Conservation (phyloP, 345 rosid genomes). For the Rhodomyrtus tomentosa region DNA sequence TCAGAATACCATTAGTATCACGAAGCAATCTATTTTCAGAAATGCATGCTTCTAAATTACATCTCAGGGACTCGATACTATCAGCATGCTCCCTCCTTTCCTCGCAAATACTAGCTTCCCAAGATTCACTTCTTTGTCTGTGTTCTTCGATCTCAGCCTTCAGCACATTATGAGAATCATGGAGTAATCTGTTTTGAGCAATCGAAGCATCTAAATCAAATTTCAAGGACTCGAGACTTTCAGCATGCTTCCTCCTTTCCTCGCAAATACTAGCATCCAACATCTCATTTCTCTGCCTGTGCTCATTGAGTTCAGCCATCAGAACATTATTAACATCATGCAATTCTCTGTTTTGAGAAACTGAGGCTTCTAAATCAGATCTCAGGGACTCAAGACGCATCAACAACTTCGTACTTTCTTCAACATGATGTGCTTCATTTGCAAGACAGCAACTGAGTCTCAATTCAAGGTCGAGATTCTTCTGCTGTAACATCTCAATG, state of each 20-base stretch:
- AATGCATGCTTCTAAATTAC: slow-evolving; percentile 4
- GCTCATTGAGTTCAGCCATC: slow-evolving; percentile 1
- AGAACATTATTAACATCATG: background rate
- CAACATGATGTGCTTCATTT: slow-evolving; percentile 28
- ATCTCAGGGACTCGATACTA: background rate
- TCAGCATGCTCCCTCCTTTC: background rate
- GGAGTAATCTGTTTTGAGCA: slow-evolving; percentile 6
- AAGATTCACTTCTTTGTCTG: background rate
- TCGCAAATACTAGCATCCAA: slow-evolving; percentile 15
- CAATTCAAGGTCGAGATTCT: slow-evolving; percentile 39
- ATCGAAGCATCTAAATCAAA: slow-evolving; percentile 6
- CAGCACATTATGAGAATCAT: slow-evolving; percentile 1
- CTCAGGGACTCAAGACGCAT: background rate
- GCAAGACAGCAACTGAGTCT: slow-evolving; percentile 39
- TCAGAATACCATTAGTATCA: background rate
- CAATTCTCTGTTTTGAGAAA: slow-evolving; percentile 3
- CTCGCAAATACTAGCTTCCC: slow-evolving; percentile 14
- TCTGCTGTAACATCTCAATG: slow-evolving; percentile 35
- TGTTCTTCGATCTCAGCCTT: slow-evolving; percentile 4
- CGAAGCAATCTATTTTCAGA: slow-evolving; percentile 3
- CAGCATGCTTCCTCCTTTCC: slow-evolving; percentile 21
- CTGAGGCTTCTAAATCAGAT: slow-evolving; percentile 6
- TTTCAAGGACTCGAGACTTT: background rate
- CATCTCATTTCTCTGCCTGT: background rate
- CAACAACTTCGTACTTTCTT: slow-evolving; percentile 35